phyloP scores from a whole-genome alignment of 2,329 filamentous ascomycete genomes.

The Sarocladium kiliense region DNA sequence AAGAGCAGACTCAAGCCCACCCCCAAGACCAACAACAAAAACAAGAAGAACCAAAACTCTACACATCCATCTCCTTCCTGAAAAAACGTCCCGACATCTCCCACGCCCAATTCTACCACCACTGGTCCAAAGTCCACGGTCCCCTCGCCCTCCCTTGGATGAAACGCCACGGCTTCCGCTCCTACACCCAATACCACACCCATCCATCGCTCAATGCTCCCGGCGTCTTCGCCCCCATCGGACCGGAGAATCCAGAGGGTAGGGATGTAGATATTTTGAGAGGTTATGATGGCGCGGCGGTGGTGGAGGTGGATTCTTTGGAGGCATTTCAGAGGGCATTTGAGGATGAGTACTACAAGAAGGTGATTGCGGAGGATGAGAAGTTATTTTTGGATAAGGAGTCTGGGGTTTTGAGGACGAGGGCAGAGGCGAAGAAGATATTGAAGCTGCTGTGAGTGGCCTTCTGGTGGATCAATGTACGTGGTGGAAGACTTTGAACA shows the following conservation, averaged over 20 bases:
- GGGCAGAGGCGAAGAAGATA: slow-evolving; percentile 17
- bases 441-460: slow-evolving; percentile 9
- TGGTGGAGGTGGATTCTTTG: slow-evolving; percentile 23
- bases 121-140: slow-evolving; percentile 27
- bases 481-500: too few relatives aligned
- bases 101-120: slow-evolving; percentile 25
- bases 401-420: slow-evolving; percentile 16
- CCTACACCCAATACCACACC: slow-evolving; percentile 27
- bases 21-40: not conserved
- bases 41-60: not conserved
- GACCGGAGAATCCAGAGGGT: slow-evolving; percentile 12
- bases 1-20: not conserved
- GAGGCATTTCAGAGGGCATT: slow-evolving; percentile 22
- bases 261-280: slow-evolving; percentile 13
- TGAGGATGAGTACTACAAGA: slow-evolving; percentile 24
- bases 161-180: slow-evolving; percentile 25
- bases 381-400: slow-evolving; percentile 24
- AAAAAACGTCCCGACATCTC: slow-evolving; percentile 23
- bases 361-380: slow-evolving; percentile 25
- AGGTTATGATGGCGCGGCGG: slow-evolving; percentile 24
- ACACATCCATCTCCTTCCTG: slow-evolving; percentile 18
- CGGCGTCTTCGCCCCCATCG: slow-evolving; percentile 11
- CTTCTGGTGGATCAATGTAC: not conserved
- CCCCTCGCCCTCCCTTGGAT: slow-evolving; percentile 28
- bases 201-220: slow-evolving; percentile 18